Percentiles rank a stretch among this genome's conserved stretches.
These are phyloP conservation scores for Trichoderma guizhouense DNA, from an alignment of 2,329 filamentous ascomycete genomes.

Conservation along the genomic window DNA sequence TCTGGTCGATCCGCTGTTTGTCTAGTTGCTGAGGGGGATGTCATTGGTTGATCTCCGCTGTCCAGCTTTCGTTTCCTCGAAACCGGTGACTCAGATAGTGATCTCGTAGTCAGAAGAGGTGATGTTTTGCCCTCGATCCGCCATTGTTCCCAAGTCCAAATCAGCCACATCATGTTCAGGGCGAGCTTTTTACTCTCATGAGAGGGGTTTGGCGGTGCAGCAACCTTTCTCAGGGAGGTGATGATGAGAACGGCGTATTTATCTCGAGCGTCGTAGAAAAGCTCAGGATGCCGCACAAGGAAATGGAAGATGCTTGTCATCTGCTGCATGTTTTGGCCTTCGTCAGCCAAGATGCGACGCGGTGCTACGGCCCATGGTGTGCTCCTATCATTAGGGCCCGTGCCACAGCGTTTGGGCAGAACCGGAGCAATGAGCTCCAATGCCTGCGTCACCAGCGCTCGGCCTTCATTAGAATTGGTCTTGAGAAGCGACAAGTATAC, in stretches of 20 bases:
- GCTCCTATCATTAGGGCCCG: constrained; percentile 64
- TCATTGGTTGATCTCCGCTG: constrained; percentile 52
- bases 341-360: constrained; percentile 85
- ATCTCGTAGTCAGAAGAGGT: constrained; percentile 28
- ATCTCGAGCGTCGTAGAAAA: constrained; percentile 94
- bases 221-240: constrained; percentile 82
- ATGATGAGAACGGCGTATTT: constrained; percentile 89
- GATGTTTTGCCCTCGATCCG: constrained; percentile 61
- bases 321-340: constrained; percentile 91
- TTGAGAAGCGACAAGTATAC: constrained; percentile 89
- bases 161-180: constrained; percentile 82
- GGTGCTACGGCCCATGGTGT: constrained; percentile 88
- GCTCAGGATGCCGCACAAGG: constrained; percentile 81
- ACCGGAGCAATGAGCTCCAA: constrained; percentile 94
- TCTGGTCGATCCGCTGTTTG: constrained; percentile 52
- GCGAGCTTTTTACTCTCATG: constrained; percentile 90
- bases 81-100: constrained; percentile 65
- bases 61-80: constrained; percentile 75
- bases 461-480: constrained; percentile 92
- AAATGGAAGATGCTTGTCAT: constrained; percentile 98
- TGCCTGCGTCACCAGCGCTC: constrained; percentile 87
- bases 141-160: constrained; percentile 89
- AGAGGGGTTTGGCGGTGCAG: constrained; percentile 75
- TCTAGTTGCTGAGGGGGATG: constrained; percentile 52
- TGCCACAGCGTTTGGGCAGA: constrained; percentile 76